Base-by-base conservation (phyloP, 371 early-diverging fungal species). In the Dichotomocladium elegans region DNA sequence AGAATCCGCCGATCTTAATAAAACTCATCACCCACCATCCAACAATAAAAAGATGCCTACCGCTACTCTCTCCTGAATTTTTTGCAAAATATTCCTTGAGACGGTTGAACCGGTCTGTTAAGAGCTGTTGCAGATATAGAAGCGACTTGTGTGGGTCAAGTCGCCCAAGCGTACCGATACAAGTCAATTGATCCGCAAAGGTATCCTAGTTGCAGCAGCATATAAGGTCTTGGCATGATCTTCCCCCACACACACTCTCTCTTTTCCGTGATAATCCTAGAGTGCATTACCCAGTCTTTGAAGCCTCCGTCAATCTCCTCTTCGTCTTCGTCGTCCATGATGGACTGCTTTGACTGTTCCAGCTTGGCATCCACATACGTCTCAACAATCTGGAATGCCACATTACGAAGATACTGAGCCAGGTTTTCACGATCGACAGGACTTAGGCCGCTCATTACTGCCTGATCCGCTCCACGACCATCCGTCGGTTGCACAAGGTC, bases 111-210 rank as follows among this genome's bases (percentile, higher is more conserved):
- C 82, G 74, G 22, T 81, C 83, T 31, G 56, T 58, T 11, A 85
- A 63, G 6, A 82, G 54, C 19, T 68, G 56, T 26, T 80, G 73
- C 11, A 90, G 53, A 28, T 70, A 65, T 5, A 47, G 53, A 15
- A 88, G 49, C 1, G 76, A 66, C 50, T 79, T 74, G 5, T 66
- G 70, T 10, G 86, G 81, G 44, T 79, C 74, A 12, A 87, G 58
- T 25, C 91, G 72, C 19, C 81, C 89, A 9, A 91, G 54, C 1
- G 74, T 75, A 12, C 85, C 81, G 48, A 88, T 83, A 41, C 82
- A 72, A 2, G 83, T 68, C 46, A 91, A 66, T 57, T 91, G 92
- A 61, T 91, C 92, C 0, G 70, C 83, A 63, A 81, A 91, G 7
- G 84, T 68, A 31, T 87, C 87, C 77, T 80, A 56, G 14, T 1